Percentiles rank a stretch among this genome's conserved stretches.
phyloP scores from a whole-genome alignment of 768 basidiomycete species.

The Boletus tylopilopsis region DNA sequence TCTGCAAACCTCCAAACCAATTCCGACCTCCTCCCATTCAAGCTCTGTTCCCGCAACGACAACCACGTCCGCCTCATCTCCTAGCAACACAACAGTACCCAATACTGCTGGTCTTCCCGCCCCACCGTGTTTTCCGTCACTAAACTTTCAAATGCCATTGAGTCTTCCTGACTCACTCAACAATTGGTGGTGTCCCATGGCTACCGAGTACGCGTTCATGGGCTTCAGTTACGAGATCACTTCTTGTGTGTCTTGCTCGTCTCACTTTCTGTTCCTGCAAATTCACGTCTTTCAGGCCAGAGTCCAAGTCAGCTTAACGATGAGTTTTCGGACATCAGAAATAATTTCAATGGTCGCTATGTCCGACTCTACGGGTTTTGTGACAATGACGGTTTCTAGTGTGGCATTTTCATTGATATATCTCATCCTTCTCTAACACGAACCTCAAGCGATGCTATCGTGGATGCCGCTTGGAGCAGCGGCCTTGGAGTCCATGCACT shows the following conservation, averaged over 20 bases:
- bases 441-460: constrained; percentile 46
- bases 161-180: constrained; percentile 40
- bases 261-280: not conserved
- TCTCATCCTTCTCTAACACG: not conserved
- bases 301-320: constrained; percentile 43
- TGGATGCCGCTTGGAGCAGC: constrained; percentile 65
- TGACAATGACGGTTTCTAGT: constrained; percentile 40
- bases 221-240: constrained; percentile 77
- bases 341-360: constrained; percentile 60
- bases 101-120: no score
- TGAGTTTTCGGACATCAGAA: constrained; percentile 60
- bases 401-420: not conserved
- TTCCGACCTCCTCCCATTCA: not conserved
- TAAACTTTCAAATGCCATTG: constrained; percentile 54
- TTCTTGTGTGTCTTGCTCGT: constrained; percentile 41
- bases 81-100: no score
- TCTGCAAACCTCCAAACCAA: constrained; percentile 6
- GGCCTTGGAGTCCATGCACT: constrained; percentile 73
- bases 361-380: constrained; percentile 49
- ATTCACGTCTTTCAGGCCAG: constrained; percentile 45
- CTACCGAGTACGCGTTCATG: constrained; percentile 69
- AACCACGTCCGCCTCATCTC: no score
- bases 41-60: no score
- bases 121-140: constrained; percentile 35
- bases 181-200: constrained; percentile 62